These are phyloP conservation scores for Linnemannia elongata DNA, from an alignment of 192 early-diverging fungal genomes.

Conservation along the genomic window DNA sequence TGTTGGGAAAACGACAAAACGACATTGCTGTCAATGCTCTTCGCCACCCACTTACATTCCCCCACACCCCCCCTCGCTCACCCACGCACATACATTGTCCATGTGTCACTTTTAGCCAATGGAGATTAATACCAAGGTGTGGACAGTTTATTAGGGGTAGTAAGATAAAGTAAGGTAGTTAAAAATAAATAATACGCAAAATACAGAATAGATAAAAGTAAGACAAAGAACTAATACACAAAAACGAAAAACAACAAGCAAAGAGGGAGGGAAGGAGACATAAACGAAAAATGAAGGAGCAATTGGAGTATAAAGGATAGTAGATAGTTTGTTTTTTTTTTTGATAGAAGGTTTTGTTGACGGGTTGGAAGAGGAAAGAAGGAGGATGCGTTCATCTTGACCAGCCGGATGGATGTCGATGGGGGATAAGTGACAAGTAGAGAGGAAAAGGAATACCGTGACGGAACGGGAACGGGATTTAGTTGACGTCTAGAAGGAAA, in stretches of 20 bases:
- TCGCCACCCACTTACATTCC: neutral
- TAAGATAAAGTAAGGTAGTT: neutral
- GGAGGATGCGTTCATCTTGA: neutral
- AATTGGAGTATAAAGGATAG: neutral
- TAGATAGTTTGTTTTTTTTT: neutral
- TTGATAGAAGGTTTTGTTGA: neutral
- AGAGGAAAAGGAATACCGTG: neutral
- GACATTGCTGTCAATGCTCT: neutral
- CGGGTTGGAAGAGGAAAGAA: neutral
- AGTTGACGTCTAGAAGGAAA: neutral
- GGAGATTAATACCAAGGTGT: neutral
- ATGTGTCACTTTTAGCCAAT: no score
- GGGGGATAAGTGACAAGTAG: neutral
- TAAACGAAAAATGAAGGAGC: neutral
- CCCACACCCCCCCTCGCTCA: neutral
- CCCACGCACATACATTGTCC: no score
- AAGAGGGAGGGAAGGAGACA: neutral
- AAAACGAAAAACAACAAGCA: neutral
- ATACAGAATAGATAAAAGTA: conserved; percentile 6
- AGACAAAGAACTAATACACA: neutral
- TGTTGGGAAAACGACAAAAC: neutral
- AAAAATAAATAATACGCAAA: neutral
- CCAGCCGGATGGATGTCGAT: neutral
- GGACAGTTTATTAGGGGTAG: neutral
- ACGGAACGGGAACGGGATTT: neutral